Conservation (phyloP, 1,284 basidiomycete species). For the Hemileia vastatrix region DNA sequence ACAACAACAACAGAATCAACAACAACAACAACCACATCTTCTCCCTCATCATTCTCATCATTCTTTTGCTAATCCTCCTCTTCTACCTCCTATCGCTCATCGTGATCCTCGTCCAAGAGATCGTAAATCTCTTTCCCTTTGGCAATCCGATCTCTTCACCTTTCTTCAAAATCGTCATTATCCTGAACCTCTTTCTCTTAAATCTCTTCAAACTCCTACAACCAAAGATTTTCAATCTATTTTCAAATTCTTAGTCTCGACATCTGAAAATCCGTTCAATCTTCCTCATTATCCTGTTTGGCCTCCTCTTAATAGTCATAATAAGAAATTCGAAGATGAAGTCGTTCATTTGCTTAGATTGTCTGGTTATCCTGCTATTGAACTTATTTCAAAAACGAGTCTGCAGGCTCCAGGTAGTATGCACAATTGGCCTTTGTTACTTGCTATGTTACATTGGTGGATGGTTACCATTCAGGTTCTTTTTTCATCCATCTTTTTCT, state of each 20-base stretch:
- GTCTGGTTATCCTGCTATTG: conserved; percentile 63
- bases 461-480: conserved; percentile 48
- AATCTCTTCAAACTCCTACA: conserved; percentile 61
- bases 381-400: conserved; percentile 66
- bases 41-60: no score
- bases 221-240: conserved; percentile 70
- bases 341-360: conserved; percentile 63
- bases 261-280: conserved; percentile 30
- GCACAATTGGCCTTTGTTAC: conserved; percentile 68
- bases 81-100: background rate
- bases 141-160: conserved; percentile 61
- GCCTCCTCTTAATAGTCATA: no score
- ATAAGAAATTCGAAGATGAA: conserved; percentile 65
- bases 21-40: no score
- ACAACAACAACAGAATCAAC: no score
- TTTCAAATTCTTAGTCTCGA: conserved; percentile 56
- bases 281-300: no score
- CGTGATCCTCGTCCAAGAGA: conserved; percentile 15
- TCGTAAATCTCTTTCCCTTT: conserved; percentile 34
- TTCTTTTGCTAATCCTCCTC: background rate
- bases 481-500: background rate
- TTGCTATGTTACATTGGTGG: conserved; percentile 78
- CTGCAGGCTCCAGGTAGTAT: conserved; percentile 71
- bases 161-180: conserved; percentile 59
- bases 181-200: conserved; percentile 53